Base-by-base conservation (phyloP, 148 eudicot species). In the Suaeda aralocaspica region DNA sequence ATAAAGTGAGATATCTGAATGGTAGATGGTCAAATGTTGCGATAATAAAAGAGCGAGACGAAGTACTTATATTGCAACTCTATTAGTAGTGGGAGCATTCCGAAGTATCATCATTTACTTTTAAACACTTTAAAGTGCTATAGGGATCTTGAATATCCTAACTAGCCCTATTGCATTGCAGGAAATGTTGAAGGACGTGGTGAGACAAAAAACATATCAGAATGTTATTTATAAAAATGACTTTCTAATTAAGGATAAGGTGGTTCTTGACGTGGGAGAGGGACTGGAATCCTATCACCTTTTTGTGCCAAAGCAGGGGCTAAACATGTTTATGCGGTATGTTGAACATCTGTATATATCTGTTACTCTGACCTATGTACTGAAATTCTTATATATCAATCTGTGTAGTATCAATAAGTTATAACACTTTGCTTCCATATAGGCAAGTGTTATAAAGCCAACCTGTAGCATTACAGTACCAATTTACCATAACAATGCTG, bases 261-360 rank as follows among this genome's bases (percentile, higher is more conserved):
- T 95, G 41, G 97, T 91, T 62, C 97, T 95, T 71, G 99, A 95
- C 65, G 99, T 95, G 49, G 99, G 99, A 72, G 99, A 69, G 99
- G 99, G 48, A 95, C 99, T 57, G 99, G 99, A 74, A 95, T 95
- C 45, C 74, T 95, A 53, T 95, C 99, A 44, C 97, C 91, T 39
- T 95, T 95, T 74, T 91, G 97, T 80, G 99, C 99, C 71, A 95
- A 95, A 86, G 94, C 89, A 24, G 99, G 99, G 64, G 99, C 99
- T 30, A 95, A 91, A 50, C 99, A 95, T 80, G 99, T 95, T 48
- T 95, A 89, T 75, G 99, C 99, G 78, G 97, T 95, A 83, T 73
- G 85, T 61, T 14, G 59, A 9, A 34, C 21, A 31, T 9, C 57
- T 26, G 57, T 2, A 44, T 21, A 50, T 2, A 58, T n/a, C 48